phyloP scores from a whole-genome alignment of 2,329 filamentous ascomycete species.

The Pseudogymnoascus sp. region DNA sequence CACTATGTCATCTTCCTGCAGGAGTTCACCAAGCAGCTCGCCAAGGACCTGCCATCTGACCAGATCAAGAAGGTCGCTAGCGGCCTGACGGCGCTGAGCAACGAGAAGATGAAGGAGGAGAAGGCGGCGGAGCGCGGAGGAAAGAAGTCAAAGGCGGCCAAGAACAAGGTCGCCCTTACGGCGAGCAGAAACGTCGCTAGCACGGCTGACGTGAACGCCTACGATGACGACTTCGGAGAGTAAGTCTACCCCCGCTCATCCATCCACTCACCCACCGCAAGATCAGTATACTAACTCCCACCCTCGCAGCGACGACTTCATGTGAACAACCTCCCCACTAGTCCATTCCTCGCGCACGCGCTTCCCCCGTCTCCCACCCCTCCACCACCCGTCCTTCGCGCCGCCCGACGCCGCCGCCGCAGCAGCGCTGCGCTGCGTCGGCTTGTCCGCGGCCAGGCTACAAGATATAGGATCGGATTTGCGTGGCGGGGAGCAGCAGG shows the following conservation, averaged over 20 bases:
- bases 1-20: conserved; percentile 87
- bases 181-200: conserved; percentile 50
- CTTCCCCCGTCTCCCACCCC: neutral
- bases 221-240: conserved; percentile 83
- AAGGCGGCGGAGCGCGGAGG: conserved; percentile 87
- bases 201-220: conserved; percentile 64
- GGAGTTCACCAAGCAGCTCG: conserved; percentile 81
- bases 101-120: conserved; percentile 99
- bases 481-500: neutral
- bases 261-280: neutral
- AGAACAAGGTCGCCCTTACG: conserved; percentile 83
- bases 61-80: conserved; percentile 96
- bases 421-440: neutral
- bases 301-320: conserved; percentile 58
- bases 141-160: conserved; percentile 95
- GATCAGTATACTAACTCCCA: conserved; percentile 20
- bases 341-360: conserved; percentile 4
- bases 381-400: neutral
- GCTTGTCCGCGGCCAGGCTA: conserved; percentile 1
- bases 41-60: conserved; percentile 79
- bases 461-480: neutral
- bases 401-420: neutral
- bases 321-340: conserved; percentile 45
- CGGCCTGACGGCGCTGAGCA: conserved; percentile 78
- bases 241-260: conserved; percentile 44